Evolutionary conservation across 257 asterid species (phyloP).

Genomic region (Jacaranda mimosifolia): DNA sequence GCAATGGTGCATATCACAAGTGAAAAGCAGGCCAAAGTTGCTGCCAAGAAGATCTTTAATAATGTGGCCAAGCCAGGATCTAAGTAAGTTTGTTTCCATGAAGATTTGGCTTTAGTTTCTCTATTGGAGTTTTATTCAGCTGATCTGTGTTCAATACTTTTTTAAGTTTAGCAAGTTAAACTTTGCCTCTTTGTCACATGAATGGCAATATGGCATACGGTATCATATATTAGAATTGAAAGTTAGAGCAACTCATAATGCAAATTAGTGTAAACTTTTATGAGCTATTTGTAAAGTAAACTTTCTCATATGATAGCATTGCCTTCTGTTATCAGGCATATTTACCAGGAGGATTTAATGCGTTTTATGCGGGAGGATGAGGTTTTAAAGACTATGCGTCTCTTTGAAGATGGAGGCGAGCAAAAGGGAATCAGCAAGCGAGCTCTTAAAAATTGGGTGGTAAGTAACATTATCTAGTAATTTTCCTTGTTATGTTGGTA

Average conservation of each 20-base stretch:
- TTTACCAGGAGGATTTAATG: conserved; percentile 73
- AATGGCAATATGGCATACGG: not conserved
- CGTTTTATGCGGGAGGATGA: conserved; percentile 90
- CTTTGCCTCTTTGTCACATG: not conserved
- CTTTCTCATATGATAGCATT: conserved; percentile 8
- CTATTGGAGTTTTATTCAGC: too few relatives aligned
- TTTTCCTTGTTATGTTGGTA: conserved; percentile 17
- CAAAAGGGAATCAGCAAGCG: conserved; percentile 83
- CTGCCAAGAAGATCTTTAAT: conserved; percentile 83
- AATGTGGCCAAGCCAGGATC: conserved; percentile 80
- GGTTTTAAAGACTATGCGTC: conserved; percentile 66
- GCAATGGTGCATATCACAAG: conserved; percentile 67
- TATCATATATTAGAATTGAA: not conserved
- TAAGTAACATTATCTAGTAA: conserved; percentile 34
- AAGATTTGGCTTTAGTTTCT: not conserved
- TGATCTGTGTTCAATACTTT: too few relatives aligned
- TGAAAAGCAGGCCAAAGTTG: conserved; percentile 78
- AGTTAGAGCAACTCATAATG: not conserved
- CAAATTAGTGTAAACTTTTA: not conserved
- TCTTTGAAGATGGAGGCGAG: conserved; percentile 76
- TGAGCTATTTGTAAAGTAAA: not conserved
- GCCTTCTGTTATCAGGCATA: conserved; percentile 52
- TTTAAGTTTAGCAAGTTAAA: too few relatives aligned
- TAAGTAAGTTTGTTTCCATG: conserved; percentile 47
- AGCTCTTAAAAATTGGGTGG: conserved; percentile 93